Percentiles rank a stretch among this genome's conserved stretches.
phyloP scores from a whole-genome alignment of 2,329 filamentous ascomycete species.

The Coniochaeta sp. region DNA sequence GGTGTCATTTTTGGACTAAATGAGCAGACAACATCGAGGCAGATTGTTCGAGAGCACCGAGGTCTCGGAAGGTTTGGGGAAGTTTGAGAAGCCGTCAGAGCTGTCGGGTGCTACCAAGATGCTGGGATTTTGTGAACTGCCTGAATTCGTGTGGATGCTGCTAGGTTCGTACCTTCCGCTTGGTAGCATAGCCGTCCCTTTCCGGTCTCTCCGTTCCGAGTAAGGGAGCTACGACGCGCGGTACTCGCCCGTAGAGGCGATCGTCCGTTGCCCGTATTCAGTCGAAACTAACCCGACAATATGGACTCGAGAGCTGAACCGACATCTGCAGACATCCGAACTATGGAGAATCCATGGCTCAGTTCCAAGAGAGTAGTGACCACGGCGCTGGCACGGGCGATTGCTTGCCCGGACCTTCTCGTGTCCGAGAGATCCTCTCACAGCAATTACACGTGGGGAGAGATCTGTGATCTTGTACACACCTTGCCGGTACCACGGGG shows the following conservation, averaged over 20 bases:
- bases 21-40: neutral
- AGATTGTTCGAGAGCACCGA: neutral
- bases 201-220: neutral
- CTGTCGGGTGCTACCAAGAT: neutral
- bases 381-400: neutral
- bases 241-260: neutral
- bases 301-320: neutral
- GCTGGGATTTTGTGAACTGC: neutral
- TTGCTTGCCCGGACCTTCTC: neutral
- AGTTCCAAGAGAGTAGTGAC: neutral
- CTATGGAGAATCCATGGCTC: neutral
- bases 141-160: neutral
- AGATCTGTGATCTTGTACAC: neutral
- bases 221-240: too few species aligned
- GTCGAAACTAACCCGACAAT: neutral
- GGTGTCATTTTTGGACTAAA: neutral
- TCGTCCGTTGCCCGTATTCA: neutral
- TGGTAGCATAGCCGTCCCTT: neutral
- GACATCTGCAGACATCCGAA: neutral
- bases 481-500: neutral
- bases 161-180: neutral
- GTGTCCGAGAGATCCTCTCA: neutral
- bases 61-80: neutral
- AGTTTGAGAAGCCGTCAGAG: neutral
- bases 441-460: neutral